These are phyloP conservation scores for Austroboletus niveus DNA, from an alignment of 1,284 basidiomycete species.

Conservation along the genomic window DNA sequence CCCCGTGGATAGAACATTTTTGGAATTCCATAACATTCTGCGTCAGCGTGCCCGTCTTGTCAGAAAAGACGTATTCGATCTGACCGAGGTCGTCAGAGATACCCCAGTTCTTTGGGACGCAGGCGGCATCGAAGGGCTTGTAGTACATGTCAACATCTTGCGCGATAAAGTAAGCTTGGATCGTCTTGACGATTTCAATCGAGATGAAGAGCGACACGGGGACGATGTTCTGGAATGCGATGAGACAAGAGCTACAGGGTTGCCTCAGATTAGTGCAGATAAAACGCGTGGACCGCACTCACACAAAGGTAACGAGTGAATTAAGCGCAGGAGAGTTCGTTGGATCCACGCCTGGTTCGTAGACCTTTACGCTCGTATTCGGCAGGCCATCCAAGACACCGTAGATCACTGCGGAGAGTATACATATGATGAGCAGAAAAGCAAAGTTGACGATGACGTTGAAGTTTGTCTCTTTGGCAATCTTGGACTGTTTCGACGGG, in stretches of 20 bases:
- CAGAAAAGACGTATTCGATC: slow-evolving; percentile 97
- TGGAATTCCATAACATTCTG: slow-evolving; percentile 99
- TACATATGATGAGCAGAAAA: slow-evolving; percentile 78
- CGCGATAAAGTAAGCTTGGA: slow-evolving; percentile 97
- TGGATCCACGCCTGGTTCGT: slow-evolving; percentile 66
- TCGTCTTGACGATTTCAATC: slow-evolving; percentile 97
- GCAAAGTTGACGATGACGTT: slow-evolving; percentile 95
- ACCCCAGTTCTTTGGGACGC: slow-evolving; percentile 97
- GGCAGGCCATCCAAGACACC: slow-evolving; percentile 66
- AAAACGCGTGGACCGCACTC: slow-evolving; percentile 33
- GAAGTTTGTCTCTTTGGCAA: slow-evolving; percentile 98
- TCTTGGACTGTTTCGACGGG: slow-evolving; percentile 92
- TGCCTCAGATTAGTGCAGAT: slow-evolving; percentile 9
- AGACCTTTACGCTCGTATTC: slow-evolving; percentile 72
- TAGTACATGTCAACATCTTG: slow-evolving; percentile 99
- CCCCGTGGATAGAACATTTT: slow-evolving; percentile 86
- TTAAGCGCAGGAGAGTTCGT: slow-evolving; percentile 68
- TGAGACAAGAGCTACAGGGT: slow-evolving; percentile 68
- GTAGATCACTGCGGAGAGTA: slow-evolving; percentile 69
- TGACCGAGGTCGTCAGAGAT: slow-evolving; percentile 97
- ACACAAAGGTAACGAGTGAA: slow-evolving; percentile 89
- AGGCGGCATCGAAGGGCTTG: slow-evolving; percentile 80
- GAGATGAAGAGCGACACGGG: slow-evolving; percentile 97
- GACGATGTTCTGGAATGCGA: slow-evolving; percentile 97
- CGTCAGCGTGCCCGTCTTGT: slow-evolving; percentile 96